phyloP scores from a whole-genome alignment of 2,329 filamentous ascomycete genomes.

The Epichloe coenophiala region DNA sequence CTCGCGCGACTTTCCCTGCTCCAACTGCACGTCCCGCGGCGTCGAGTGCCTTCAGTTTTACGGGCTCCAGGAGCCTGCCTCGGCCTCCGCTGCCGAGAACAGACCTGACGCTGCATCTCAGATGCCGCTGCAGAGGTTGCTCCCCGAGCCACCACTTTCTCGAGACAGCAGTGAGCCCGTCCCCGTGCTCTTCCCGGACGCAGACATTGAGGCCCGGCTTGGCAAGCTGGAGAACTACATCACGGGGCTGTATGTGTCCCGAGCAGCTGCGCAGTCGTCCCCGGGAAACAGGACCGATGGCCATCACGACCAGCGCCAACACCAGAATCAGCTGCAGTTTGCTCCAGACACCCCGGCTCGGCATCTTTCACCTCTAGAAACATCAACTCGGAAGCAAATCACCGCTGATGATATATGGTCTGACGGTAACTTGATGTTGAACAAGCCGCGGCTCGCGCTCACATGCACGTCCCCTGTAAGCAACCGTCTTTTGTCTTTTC shows the following conservation, averaged over 20 bases:
- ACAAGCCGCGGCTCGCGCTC: not conserved
- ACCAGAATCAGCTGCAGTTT: not conserved
- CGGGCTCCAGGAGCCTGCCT: not conserved
- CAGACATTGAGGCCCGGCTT: constrained; percentile 1
- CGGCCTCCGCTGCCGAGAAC: too few relatives aligned
- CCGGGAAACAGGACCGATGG: not conserved
- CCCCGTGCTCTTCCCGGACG: not conserved
- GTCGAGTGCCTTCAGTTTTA: constrained; percentile 11
- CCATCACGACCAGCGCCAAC: not conserved
- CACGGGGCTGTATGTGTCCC: not conserved
- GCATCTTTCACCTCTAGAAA: not conserved
- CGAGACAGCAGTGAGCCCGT: not conserved
- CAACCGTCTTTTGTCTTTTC: not conserved
- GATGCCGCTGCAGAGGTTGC: not conserved
- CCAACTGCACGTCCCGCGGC: constrained; percentile 19
- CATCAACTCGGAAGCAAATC: not conserved
- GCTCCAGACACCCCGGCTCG: not conserved
- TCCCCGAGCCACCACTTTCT: not conserved
- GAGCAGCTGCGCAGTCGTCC: not conserved
- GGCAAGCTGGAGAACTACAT: constrained; percentile 1
- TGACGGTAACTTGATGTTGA: not conserved
- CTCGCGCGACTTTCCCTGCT: constrained; percentile 19
- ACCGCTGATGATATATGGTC: not conserved
- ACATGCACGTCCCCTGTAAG: constrained; percentile 1
- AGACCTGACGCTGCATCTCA: not conserved